A percentile compares a stretch with the other conserved stretches of the same genome.
These are phyloP conservation scores for Schizonepeta tenuifolia DNA, from an alignment of 257 asterid species.

Conservation along the genomic window DNA sequence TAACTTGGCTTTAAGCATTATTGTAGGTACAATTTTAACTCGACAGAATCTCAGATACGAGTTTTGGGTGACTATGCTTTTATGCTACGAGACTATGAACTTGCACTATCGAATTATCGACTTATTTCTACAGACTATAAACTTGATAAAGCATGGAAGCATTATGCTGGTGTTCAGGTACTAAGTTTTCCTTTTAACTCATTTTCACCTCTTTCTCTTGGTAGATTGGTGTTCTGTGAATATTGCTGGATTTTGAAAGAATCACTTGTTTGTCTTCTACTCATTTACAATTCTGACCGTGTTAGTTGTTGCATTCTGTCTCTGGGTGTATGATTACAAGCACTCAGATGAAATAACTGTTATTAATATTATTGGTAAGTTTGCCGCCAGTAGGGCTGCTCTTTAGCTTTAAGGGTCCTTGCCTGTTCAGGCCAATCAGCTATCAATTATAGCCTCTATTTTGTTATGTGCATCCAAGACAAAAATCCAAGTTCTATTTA, in stretches of 20 bases:
- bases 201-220: constrained; percentile 25
- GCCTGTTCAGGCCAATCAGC: too few relatives aligned
- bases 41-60: constrained; percentile 95
- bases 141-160: constrained; percentile 98
- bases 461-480: constrained; percentile 22
- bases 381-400: constrained; percentile 10
- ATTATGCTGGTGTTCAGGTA: constrained; percentile 97
- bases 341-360: constrained; percentile 9
- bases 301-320: background rate
- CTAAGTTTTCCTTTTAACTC: constrained; percentile 16
- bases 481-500: background rate
- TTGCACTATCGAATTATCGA: constrained; percentile 94
- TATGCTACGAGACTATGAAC: constrained; percentile 97
- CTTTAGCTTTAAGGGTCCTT: too few relatives aligned
- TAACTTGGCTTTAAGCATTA: constrained; percentile 45
- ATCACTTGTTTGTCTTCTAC: background rate
- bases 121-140: constrained; percentile 90
- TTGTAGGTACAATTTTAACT: constrained; percentile 92
- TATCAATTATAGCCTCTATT: too few relatives aligned
- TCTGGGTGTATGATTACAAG: background rate
- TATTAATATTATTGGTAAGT: background rate
- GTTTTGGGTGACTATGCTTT: constrained; percentile 96
- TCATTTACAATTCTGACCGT: constrained; percentile 1
- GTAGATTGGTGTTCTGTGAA: constrained; percentile 30
- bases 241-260: constrained; percentile 1